Conservation (phyloP, 441 rosid species). For the Bruguiera hainesii region DNA sequence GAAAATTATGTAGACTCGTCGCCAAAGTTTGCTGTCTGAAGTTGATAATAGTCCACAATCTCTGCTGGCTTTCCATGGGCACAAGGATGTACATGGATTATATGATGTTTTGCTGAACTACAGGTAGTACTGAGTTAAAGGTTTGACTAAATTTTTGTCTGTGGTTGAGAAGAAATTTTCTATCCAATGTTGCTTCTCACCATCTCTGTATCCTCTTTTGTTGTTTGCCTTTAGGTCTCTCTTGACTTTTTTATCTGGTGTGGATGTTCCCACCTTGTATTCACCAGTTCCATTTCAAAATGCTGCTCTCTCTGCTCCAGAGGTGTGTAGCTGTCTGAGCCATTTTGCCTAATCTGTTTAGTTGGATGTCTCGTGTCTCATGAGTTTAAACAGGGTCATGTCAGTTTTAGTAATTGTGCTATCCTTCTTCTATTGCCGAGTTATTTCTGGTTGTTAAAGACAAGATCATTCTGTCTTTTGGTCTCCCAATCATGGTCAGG, state of each 20-base stretch:
- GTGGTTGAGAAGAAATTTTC: neutral
- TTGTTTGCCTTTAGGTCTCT: conserved; percentile 53
- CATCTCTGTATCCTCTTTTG: conserved; percentile 18
- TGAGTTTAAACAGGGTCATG: neutral
- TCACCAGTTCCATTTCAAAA: conserved; percentile 80
- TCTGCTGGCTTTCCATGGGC: conserved; percentile 69
- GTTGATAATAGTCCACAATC: conserved; percentile 86
- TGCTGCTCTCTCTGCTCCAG: conserved; percentile 80
- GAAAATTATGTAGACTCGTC: conserved; percentile 60
- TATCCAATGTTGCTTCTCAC: conserved; percentile 14
- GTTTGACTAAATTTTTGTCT: neutral
- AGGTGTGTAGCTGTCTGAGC: conserved; percentile 42
- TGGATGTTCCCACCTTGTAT: conserved; percentile 76
- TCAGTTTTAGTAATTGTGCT: too few species aligned
- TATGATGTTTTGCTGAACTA: conserved; percentile 85
- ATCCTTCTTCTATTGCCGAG: neutral
- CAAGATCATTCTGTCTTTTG: neutral
- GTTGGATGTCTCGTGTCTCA: neutral
- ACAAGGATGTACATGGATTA: conserved; percentile 63
- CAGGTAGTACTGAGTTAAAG: conserved; percentile 40
- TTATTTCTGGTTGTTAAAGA: neutral
- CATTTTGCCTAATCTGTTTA: neutral
- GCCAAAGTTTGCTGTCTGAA: conserved; percentile 46
- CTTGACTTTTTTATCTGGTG: conserved; percentile 57
- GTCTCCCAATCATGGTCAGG: neutral